Conservation (phyloP, 2,329 filamentous ascomycete genomes). For the Bipolaris gigantea region DNA sequence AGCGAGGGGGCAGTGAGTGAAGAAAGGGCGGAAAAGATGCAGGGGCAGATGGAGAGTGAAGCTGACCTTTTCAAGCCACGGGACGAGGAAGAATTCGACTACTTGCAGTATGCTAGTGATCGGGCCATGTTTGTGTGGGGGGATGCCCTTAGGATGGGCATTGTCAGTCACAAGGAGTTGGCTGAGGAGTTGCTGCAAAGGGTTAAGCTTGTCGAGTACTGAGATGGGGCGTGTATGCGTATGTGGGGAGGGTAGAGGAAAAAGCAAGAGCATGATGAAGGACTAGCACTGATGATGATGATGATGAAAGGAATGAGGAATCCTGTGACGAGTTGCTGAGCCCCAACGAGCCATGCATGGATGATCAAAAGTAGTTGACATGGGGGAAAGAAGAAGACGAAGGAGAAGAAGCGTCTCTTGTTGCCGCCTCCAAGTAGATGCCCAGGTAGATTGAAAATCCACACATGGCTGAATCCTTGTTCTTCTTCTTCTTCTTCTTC, state of each 20-base stretch:
- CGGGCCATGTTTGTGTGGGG: constrained; percentile 94
- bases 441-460: too few relatives aligned
- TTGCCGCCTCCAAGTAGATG: too few relatives aligned
- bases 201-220: constrained; percentile 73
- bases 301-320: background rate
- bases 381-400: too few relatives aligned
- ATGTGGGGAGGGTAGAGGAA: background rate
- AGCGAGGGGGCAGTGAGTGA: constrained; percentile 33
- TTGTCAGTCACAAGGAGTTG: constrained; percentile 75
- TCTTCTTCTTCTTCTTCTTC: too few relatives aligned
- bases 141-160: constrained; percentile 75
- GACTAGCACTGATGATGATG: background rate
- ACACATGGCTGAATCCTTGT: too few relatives aligned
- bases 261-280: background rate
- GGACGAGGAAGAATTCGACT: constrained; percentile 79
- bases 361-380: too few relatives aligned
- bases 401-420: too few relatives aligned
- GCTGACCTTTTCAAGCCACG: constrained; percentile 52
- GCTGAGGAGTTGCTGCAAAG: constrained; percentile 65
- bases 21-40: constrained; percentile 25
- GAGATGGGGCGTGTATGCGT: background rate
- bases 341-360: too few relatives aligned
- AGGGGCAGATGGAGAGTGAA: constrained; percentile 29
- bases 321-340: background rate
- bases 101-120: constrained; percentile 87